phyloP scores from a whole-genome alignment of 306 rosid species.

The Begonia fuchsioides region DNA sequence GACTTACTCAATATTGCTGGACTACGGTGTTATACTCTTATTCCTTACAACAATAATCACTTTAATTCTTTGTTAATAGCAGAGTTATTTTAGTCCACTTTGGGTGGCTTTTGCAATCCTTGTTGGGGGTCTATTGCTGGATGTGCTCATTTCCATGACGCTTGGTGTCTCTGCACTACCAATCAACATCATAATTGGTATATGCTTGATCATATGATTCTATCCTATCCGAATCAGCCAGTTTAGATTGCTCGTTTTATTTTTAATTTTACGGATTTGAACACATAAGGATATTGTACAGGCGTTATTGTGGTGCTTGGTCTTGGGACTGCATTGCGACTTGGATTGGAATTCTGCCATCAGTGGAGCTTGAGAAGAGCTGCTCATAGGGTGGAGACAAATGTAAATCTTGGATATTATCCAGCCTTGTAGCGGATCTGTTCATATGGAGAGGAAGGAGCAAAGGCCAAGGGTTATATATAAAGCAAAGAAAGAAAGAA shows the following conservation, averaged over 20 bases:
- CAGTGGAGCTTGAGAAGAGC: constrained; percentile 32
- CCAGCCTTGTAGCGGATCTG: constrained; percentile 21
- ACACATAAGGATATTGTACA: neutral
- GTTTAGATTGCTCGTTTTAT: neutral
- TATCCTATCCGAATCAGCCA: too few relatives aligned
- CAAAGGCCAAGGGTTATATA: too few relatives aligned
- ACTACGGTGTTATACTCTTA: neutral
- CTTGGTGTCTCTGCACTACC: constrained; percentile 42
- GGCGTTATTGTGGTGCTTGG: constrained; percentile 44
- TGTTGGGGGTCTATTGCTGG: constrained; percentile 34
- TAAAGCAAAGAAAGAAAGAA: too few relatives aligned
- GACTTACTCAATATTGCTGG: neutral
- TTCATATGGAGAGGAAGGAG: neutral
- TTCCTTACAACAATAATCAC: neutral
- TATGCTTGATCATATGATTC: neutral
- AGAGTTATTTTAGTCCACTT: constrained; percentile 34
- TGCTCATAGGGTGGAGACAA: constrained; percentile 28
- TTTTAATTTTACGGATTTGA: constrained; percentile 2
- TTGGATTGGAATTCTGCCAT: constrained; percentile 30
- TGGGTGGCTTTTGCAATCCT: constrained; percentile 36
- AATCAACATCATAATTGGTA: constrained; percentile 32
- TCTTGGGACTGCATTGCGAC: constrained; percentile 34
- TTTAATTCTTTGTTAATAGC: constrained; percentile 5
- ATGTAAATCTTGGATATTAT: constrained; percentile 22
- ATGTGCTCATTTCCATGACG: constrained; percentile 28